Percentiles rank a stretch among this genome's conserved stretches.
Conservation (phyloP, 1,284 basidiomycete genomes). For the Porodaedalea pini region DNA sequence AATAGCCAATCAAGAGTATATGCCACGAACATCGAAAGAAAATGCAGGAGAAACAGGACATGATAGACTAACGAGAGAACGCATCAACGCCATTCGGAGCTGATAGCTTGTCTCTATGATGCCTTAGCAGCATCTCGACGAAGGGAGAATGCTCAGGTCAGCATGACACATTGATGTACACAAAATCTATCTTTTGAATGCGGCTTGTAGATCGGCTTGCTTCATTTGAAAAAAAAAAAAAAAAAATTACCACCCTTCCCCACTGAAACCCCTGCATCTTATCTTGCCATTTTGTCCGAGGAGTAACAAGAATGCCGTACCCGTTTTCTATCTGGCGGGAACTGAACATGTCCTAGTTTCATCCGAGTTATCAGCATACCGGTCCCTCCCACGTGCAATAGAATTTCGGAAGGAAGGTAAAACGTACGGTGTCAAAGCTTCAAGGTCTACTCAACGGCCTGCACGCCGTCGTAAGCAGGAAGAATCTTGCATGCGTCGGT, state of each 20-base stretch:
- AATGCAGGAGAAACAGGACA: no score
- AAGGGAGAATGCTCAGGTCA: no score
- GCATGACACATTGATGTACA: not conserved
- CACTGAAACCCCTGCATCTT: not conserved
- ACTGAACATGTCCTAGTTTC: no score
- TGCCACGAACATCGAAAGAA: not conserved
- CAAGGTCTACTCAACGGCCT: conserved; percentile 61
- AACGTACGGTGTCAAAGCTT: not conserved
- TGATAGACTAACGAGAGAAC: not conserved
- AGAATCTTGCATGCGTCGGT: conserved; percentile 69
- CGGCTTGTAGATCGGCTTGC: not conserved
- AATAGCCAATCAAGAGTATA: not conserved
- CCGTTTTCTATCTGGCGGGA: not conserved
- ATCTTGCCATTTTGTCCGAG: not conserved
- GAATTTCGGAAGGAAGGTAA: not conserved
- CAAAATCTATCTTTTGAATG: not conserved
- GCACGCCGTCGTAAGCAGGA: conserved; percentile 85
- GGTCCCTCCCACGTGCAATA: not conserved
- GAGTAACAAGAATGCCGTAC: not conserved
- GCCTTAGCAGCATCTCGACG: no score
- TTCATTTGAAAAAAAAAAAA: not conserved
- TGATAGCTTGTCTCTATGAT: no score
- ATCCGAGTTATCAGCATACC: not conserved
- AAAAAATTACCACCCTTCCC: not conserved
- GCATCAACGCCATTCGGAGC: no score